Base-by-base conservation (phyloP, 805 yeast species). In the Candida cerambycidarum region DNA sequence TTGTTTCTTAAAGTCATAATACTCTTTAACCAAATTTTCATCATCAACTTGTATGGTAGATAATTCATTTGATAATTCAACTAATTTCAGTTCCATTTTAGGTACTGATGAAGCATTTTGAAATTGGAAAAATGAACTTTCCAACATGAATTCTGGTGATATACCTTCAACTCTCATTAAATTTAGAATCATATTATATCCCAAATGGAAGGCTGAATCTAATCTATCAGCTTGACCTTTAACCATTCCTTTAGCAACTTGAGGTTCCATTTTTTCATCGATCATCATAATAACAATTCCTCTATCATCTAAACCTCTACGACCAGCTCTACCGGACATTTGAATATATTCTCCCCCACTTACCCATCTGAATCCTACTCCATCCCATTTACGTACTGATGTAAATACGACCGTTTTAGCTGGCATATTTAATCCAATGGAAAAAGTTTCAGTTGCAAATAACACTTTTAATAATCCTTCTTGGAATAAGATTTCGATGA, bases 261-360 rank as follows among this genome's bases (percentile, higher is more conserved):
- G 95, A 3, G 99, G 99, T 63, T 93, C 99, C 99, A 93, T 93
- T 59, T 93, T 93, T 62, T 93, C 98, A 62, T 93, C 98, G 62
- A 93, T 89, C 99, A 93, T 93, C 93, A 93, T 87, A 53, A 93
- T 93, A 38, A 93, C 99, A 64, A 93, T 89, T 69, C 99, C 99
- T 63, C 99, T 85, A 63, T 93, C 99, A 76, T 93, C 99, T 55
- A 93, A 78, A 59, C 99, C 99, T 77, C 99, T 87, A 75, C 99
- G 90, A 55, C 99, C 99, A 15, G 99, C 99, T 66, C 99, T 82
- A 8, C 99, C 99, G 34, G 97, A 88, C 99, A 93, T 93, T 70
- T 93, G 99, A 59, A 93, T 93, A 67, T 93, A 93, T 69, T 93
- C 99, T 72, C 99, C 99, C 46, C 99, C 99, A 43, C 96, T 87